Base-by-base conservation (phyloP, 2,329 filamentous ascomycete genomes). In the Aspergillus piperis region DNA sequence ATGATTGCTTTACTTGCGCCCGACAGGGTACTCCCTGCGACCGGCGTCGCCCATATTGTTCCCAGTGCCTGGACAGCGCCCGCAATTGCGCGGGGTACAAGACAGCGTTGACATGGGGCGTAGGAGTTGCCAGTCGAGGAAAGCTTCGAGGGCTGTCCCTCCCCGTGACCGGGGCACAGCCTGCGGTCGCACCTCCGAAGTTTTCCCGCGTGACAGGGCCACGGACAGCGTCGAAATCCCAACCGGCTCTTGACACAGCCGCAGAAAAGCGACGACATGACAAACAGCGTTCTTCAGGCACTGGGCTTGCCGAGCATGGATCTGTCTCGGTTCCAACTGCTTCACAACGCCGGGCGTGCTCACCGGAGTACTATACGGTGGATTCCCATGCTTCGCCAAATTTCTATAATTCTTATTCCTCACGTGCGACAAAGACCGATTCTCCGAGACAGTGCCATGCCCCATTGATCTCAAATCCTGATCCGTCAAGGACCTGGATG, bases 1-100 rank as follows among this genome's bases (percentile, higher is more conserved):
- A 96, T 76, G 94, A 98, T 78, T 99, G 94, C 84, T 97, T 97
- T 76, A 88, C 92, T 47, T 99, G 94, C 81, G 86, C 88, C 67
- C 95, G 92, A 80, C 87, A 90, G 73, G 88, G 88, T 70, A 83
- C 89, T 64, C 90, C 91, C 77, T 99, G 94, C 81, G 94, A 98
- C 78, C 88, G 94, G 69, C 88, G 92, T 73, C 86, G 94, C 70
- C 94, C 94, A 8, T 98, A 97, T 79, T 98, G 95, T 80, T 92
- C 92, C 48, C 93, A 92, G 78, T 99, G 94, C 77, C 85, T 98
- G 64, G 91, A 96, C 69, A 84, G 92, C 65, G 93, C 92, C 66
- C 92, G 92, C 75, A 92, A 96, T 73, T 98, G 94, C 80, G 92
- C 91, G 27, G 94, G 94, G 61, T 98, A 98, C 83, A 96, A 96